A percentile compares a stretch with the other conserved stretches of the same genome.
These are phyloP conservation scores for Arabis alpina DNA, from an alignment of 345 rosid genomes.

Conservation along the genomic window DNA sequence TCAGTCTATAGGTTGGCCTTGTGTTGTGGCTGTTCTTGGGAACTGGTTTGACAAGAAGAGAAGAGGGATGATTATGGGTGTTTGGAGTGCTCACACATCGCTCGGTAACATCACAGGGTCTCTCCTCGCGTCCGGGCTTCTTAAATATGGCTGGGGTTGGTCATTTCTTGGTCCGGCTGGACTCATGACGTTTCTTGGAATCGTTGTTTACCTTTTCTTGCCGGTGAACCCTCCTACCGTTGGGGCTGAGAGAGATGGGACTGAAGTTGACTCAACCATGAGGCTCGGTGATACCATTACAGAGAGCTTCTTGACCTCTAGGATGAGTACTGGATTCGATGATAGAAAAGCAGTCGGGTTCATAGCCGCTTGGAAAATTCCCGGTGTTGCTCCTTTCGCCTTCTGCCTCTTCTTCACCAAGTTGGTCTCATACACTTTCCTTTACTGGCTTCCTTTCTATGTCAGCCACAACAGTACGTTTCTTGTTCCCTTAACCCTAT, in stretches of 20 bases:
- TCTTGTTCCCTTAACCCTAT: background rate
- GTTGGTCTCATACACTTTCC: constrained; percentile 95
- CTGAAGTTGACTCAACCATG: constrained; percentile 59
- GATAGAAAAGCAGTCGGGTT: constrained; percentile 69
- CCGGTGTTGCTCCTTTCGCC: constrained; percentile 95
- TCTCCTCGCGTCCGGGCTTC: constrained; percentile 67
- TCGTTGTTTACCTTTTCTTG: constrained; percentile 68
- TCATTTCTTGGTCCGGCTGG: constrained; percentile 86
- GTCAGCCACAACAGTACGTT: constrained; percentile 79
- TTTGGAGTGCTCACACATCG: constrained; percentile 98
- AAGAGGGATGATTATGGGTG: constrained; percentile 94
- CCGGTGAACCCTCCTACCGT: constrained; percentile 81
- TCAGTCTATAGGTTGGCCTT: constrained; percentile 99
- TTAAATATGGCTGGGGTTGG: constrained; percentile 98
- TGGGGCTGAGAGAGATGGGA: constrained; percentile 63
- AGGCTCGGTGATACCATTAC: constrained; percentile 57
- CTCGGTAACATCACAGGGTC: constrained; percentile 89
- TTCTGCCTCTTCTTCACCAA: constrained; percentile 93
- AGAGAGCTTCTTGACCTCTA: constrained; percentile 63
- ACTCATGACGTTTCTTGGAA: constrained; percentile 62
- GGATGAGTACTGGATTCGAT: constrained; percentile 46
- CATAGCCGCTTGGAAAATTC: constrained; percentile 92
- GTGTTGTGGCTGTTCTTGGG: constrained; percentile 92
- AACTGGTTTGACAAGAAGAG: constrained; percentile 94
- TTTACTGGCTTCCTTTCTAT: constrained; percentile 98